A percentile compares a stretch with the other conserved stretches of the same genome.
These are phyloP conservation scores for Aspergillus viridinutans DNA, from an alignment of 2,329 filamentous ascomycete species.

Conservation along the genomic window DNA sequence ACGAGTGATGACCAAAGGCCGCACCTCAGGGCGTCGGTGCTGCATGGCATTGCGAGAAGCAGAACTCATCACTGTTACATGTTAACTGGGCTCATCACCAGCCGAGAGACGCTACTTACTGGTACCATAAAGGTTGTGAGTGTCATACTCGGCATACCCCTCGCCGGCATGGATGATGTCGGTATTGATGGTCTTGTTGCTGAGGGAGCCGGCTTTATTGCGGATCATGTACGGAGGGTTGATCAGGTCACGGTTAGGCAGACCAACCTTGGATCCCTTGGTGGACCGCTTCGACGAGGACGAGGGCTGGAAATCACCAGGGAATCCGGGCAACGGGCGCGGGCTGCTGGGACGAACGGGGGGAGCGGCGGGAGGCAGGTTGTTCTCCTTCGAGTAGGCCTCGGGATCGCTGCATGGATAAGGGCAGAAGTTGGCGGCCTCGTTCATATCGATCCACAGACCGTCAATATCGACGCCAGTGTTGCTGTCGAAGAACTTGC, in stretches of 20 bases:
- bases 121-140: slow-evolving; percentile 71
- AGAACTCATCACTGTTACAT: slow-evolving; percentile 65
- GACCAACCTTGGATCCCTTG: slow-evolving; percentile 49
- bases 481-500: slow-evolving; percentile 58
- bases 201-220: slow-evolving; percentile 53
- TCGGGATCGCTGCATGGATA: slow-evolving; percentile 54
- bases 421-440: slow-evolving; percentile 51
- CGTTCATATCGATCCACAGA: slow-evolving; percentile 72
- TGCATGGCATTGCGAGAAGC: slow-evolving; percentile 64
- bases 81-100: no score
- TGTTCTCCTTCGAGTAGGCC: slow-evolving; percentile 45
- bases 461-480: slow-evolving; percentile 71
- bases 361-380: slow-evolving; percentile 56
- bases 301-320: slow-evolving; percentile 61
- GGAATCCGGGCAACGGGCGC: slow-evolving; percentile 64
- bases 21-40: slow-evolving; percentile 56
- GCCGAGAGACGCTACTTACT: slow-evolving; percentile 33
- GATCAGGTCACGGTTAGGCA: slow-evolving; percentile 61
- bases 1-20: slow-evolving; percentile 70
- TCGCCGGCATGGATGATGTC: slow-evolving; percentile 62
- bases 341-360: slow-evolving; percentile 58
- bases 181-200: slow-evolving; percentile 61
- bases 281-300: slow-evolving; percentile 10
- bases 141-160: slow-evolving; percentile 66
- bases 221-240: slow-evolving; percentile 62